phyloP scores from a whole-genome alignment of 257 asterid species.

The Solanum virginianum region DNA sequence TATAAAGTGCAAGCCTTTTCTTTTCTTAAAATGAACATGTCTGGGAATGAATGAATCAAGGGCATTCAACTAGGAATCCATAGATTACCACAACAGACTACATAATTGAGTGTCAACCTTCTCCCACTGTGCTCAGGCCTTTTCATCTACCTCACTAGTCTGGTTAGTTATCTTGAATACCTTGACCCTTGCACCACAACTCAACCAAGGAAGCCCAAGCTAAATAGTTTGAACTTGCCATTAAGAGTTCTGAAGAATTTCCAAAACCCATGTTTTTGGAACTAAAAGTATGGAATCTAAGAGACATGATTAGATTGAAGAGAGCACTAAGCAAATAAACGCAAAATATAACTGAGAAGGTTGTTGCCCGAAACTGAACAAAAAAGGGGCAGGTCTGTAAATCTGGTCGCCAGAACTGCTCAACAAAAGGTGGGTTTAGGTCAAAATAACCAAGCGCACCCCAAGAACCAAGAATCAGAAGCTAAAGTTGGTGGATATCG shows the following conservation, averaged over 20 bases:
- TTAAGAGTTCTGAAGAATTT: background rate
- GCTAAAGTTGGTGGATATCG: background rate
- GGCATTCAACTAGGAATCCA: background rate
- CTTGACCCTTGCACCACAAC: background rate
- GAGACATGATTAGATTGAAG: background rate
- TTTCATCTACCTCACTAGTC: background rate
- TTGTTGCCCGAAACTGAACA: background rate
- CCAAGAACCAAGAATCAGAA: background rate
- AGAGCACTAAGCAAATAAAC: background rate
- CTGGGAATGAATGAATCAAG: background rate
- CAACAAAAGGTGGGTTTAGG: background rate
- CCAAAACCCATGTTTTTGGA: background rate
- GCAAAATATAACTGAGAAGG: background rate
- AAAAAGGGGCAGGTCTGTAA: background rate
- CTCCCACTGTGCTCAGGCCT: background rate
- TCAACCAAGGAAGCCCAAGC: background rate
- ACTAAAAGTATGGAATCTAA: background rate
- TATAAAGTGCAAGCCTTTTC: background rate
- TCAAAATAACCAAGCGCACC: background rate
- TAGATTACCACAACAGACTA: background rate
- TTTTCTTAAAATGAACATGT: background rate
- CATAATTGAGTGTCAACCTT: background rate
- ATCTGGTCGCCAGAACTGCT: background rate
- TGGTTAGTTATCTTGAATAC: background rate
- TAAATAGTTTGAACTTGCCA: background rate